phyloP scores from a whole-genome alignment of 495 filamentous ascomycete species.

The Sabuloglossum arenarium region DNA sequence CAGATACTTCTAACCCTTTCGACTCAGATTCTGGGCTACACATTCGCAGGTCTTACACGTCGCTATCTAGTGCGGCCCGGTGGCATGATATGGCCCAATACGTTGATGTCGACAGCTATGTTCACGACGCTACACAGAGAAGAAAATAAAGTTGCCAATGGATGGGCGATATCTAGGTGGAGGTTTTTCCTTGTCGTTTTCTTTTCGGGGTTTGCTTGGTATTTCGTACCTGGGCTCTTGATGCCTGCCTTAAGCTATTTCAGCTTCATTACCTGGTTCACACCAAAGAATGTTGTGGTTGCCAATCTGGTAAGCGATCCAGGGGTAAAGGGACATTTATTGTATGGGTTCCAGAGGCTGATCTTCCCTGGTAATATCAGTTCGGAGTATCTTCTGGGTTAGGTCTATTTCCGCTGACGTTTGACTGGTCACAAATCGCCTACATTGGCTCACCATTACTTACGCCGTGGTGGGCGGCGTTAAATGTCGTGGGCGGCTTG shows the following conservation, averaged over 20 bases:
- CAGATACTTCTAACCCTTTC: conserved; percentile 65
- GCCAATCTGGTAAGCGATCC: conserved; percentile 36
- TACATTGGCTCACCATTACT: conserved; percentile 76
- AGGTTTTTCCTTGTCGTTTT: conserved; percentile 48
- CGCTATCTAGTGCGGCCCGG: conserved; percentile 62
- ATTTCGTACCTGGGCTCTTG: conserved; percentile 69
- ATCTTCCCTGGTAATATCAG: conserved; percentile 6
- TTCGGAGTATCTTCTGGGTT: conserved; percentile 74
- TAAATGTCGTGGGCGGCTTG: conserved; percentile 72
- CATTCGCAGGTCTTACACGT: conserved; percentile 61
- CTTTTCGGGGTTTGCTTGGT: conserved; percentile 28
- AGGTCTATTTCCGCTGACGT: conserved; percentile 71
- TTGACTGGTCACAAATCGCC: conserved; percentile 86
- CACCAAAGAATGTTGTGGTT: conserved; percentile 52
- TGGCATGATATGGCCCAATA: conserved; percentile 85
- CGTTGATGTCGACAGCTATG: conserved; percentile 71
- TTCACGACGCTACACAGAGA: conserved; percentile 71
- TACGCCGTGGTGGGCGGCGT: conserved; percentile 78
- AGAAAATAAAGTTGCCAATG: conserved; percentile 59
- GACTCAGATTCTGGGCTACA: conserved; percentile 68
- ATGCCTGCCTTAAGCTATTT: conserved; percentile 81
- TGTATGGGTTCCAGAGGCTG: neutral
- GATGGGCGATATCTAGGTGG: conserved; percentile 63
- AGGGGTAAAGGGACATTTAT: conserved; percentile 1
- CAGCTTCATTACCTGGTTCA: conserved; percentile 80